Evolutionary conservation across 495 filamentous ascomycete genomes (phyloP), one percentile per base, ranked within the genome.

Genomic region (Glonium stellatum): DNA sequence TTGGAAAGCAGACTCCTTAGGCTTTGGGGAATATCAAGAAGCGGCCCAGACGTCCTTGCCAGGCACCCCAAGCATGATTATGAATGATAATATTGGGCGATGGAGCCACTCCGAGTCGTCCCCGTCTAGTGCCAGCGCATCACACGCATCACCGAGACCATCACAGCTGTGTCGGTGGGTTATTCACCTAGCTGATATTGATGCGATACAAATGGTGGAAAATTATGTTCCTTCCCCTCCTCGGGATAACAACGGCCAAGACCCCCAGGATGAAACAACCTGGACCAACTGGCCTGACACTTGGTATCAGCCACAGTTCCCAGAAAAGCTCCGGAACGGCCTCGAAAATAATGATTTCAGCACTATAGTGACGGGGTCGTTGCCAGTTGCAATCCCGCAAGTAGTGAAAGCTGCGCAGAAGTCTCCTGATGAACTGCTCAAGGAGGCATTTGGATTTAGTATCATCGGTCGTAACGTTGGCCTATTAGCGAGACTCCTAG

Each of bases 381-480:
- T 77, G 1, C 72, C 72, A 11, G 50, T 77, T 5, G 68, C 69
- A 34, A 34, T 65, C 9, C 39, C 41, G 54, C 61, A 68, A 13
- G 59, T 76, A 27, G 60, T 54, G 0, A 63, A 61, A 47, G 65
- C 72, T 5, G 56, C 72, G 12, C 19, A 57, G 27, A 60, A 48
- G 11, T 70, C 69, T 11, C 64, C 65, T 9, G 54, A 70, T 3
- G 59, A 72, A 51, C 49, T 74, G 21, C 35, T 70, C 9, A 23
- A 61, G 27, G 75, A 79, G 23, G 64, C 71, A 15, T 44, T 77
- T 15, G 72, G 68, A 19, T 78, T 77, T 56, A 64, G 54, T 37
- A 77, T 77, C 42, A 77, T 78, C 64, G 59, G 65, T 19, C 65
- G 76, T 10, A 76, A 76, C 46, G 0, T 59, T 5, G 60, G 61